Percentiles rank a stretch among this genome's conserved stretches.
Evolutionary conservation across 2,329 filamentous ascomycete species (phyloP).

Genomic region (Aureobasidium sp.): DNA sequence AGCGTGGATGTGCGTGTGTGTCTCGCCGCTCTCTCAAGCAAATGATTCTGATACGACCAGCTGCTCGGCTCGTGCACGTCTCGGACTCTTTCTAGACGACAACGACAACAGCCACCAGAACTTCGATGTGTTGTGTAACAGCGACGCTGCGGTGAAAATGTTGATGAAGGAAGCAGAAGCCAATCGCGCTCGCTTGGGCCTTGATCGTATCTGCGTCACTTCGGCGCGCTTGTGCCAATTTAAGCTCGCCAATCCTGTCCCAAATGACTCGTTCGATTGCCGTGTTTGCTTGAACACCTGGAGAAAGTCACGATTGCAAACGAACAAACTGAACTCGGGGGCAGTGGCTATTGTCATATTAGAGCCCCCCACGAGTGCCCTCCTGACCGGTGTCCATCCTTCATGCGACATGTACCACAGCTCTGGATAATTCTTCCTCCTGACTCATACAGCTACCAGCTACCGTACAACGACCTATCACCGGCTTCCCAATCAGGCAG

Average conservation of each 20-base stretch:
- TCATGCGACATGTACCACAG: not conserved
- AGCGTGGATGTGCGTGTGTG: not conserved
- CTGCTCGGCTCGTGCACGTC: constrained; percentile 1
- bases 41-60: not conserved
- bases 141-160: constrained; percentile 6
- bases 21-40: constrained; percentile 1
- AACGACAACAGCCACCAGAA: constrained; percentile 7
- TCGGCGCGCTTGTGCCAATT: not conserved
- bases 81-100: constrained; percentile 1
- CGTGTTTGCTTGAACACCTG: not conserved
- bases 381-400: not conserved
- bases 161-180: constrained; percentile 7
- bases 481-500: constrained; percentile 26
- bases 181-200: constrained; percentile 3
- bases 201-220: constrained; percentile 8
- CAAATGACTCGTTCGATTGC: not conserved
- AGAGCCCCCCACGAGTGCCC: not conserved
- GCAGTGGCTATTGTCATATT: not conserved
- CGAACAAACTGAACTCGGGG: not conserved
- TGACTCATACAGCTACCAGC: not conserved
- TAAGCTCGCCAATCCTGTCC: constrained; percentile 1
- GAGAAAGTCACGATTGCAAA: not conserved
- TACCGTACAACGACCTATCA: not conserved
- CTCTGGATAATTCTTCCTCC: not conserved
- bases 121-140: constrained; percentile 3